Evolutionary conservation across 345 rosid genomes (phyloP), one percentile per base, ranked within the genome.

Genomic region (Lepidium didymum): DNA sequence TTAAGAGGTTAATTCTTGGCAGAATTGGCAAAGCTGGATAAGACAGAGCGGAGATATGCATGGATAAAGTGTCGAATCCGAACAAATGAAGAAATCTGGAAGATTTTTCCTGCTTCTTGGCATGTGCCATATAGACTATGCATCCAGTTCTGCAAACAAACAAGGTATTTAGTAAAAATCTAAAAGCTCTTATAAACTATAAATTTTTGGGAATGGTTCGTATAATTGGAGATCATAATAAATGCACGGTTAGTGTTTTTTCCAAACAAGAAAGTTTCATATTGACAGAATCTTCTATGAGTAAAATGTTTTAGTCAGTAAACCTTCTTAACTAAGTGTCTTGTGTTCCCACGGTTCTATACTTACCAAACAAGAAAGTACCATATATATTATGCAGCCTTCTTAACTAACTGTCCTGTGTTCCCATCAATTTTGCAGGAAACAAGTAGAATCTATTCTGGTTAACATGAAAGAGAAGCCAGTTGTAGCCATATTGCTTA

Each of bases 11-110:
- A 33, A 19, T 33, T 73, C 38, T 71, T 53, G 5, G 52, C 73
- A 91, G 98, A 94, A 73, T 81, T 94, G 69, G 99, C 99, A 68
- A 94, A 89, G 82, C 78, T 94, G 85, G 99, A 94, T 78, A 91
- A 87, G 80, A 89, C 96, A 21, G 99, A 91, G 73, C 83, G 97
- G 56, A 80, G 97, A 73, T 94, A 91, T 81, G 93, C 97, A 61
- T 94, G 99, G 99, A 89, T 91, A 69, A 94, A 91, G 82, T 93
- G 97, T 71, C 84, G 96, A 64, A 91, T 94, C 59, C 86, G 91
- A 79, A 89, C 97, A 56, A 94, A 94, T 64, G 96, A 91, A 79
- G 99, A 94, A 78, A 87, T 86, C 55, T 94, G 97, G 97, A 89
- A 91, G 79, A 91, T 87, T 23, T 94, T 94, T 77, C 99, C 99